Conservation (phyloP, 1,284 basidiomycete genomes). For the Erythrobasidium hasegawianum region DNA sequence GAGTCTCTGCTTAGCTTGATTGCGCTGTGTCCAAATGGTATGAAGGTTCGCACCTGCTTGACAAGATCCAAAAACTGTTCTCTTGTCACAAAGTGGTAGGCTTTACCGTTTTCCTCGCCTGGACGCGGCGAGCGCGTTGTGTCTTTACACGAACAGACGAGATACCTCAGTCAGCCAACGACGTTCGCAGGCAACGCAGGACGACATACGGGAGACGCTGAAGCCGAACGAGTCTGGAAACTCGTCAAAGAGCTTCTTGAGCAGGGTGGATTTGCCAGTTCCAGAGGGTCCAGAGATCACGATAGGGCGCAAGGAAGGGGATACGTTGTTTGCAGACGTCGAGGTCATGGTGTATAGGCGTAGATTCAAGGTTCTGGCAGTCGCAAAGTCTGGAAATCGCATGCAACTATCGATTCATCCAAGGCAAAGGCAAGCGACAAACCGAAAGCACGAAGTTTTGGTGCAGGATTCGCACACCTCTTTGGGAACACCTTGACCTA, state of each 20-base stretch:
- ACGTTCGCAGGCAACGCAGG: background rate
- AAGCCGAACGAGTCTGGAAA: conserved; percentile 86
- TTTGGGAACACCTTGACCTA: no score
- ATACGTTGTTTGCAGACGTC: conserved; percentile 3
- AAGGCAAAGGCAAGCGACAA: no score
- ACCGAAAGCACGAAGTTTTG: no score
- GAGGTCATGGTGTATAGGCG: conserved; percentile 11
- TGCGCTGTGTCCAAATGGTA: background rate
- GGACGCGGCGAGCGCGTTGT: conserved; percentile 82
- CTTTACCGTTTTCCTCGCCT: conserved; percentile 71
- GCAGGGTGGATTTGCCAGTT: conserved; percentile 89
- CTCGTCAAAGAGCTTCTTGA: conserved; percentile 76
- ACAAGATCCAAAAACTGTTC: conserved; percentile 56
- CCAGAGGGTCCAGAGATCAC: conserved; percentile 52
- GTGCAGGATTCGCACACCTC: no score
- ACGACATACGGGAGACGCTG: conserved; percentile 78
- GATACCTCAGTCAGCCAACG: background rate
- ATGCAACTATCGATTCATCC: background rate
- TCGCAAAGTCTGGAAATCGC: background rate
- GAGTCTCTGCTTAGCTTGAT: background rate
- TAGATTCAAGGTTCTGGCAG: background rate
- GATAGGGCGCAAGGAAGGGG: conserved; percentile 17
- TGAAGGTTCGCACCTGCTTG: conserved; percentile 43
- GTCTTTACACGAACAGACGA: conserved; percentile 56
- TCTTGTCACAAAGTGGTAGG: conserved; percentile 58